Evolutionary conservation across 805 yeast species (phyloP), one percentile per base, ranked within the genome.

Genomic region (Teunomyces lycoperdinae): DNA sequence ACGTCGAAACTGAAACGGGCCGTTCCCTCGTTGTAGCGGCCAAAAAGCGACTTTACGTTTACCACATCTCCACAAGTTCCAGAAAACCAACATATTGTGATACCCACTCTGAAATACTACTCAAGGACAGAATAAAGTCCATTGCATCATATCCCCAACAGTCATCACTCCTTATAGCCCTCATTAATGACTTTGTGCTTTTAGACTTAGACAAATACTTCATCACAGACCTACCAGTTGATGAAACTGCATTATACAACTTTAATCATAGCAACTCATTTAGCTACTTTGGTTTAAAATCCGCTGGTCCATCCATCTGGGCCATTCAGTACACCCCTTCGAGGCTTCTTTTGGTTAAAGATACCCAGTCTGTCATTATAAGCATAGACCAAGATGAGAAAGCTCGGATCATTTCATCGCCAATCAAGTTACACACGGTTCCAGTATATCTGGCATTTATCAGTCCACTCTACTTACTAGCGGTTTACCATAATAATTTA

Each of bases 221-320:
- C 7, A 41, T 60, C 7, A 34, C 45, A 5, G 56, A 56, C 2
- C 39, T 66, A 3, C 54, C 57, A 2, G 40, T 55, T 4, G 65
- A 62, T 26, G 63, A 62, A 14, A 42, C 55, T 2, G 50, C 44
- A 27, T 43, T 57, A 32, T 51, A 48, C 46, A 57, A 48, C 24
- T 56, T 60, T 44, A 52, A 55, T 9, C 61, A 58, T 24, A 54
- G 52, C 41, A 56, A 67, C 17, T 59, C 74, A 7, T 70, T 72
- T 53, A 61, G 67, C 49, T 73, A 72, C 52, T 73, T 73, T 53
- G 75, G 75, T 7, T 56, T 71, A 20, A 56, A 65, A 1, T 55
- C 57, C 17, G 48, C 63, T 3, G 68, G 68, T 1, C 71, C 74
- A 1, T 47, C 54, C 2, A 55, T 58, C 2, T 55, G 57, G 50